Percentiles rank a stretch among this genome's conserved stretches.
Conservation (phyloP, 1,284 basidiomycete species). For the Rugosomyces carneus region DNA sequence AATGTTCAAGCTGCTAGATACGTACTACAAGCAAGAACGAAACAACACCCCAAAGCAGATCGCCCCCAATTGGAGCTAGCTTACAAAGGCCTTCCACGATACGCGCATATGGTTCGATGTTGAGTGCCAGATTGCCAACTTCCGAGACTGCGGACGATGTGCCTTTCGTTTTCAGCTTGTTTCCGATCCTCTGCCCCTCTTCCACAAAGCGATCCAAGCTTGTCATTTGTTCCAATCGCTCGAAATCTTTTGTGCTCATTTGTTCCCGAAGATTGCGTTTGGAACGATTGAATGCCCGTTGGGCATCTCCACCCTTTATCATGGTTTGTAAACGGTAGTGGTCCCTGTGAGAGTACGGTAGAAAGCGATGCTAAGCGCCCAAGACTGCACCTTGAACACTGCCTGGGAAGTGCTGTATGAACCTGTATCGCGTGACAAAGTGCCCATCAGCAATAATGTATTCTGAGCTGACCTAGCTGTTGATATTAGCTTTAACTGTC, state of each 20-base stretch:
- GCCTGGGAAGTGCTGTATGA: no score
- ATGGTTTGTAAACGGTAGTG: no score
- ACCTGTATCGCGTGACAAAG: no score
- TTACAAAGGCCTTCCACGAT: constrained; percentile 4
- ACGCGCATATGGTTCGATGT: constrained; percentile 1
- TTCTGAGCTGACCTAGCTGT: no score
- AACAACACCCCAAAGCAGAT: constrained; percentile 8
- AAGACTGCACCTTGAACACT: no score
- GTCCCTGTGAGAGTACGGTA: no score
- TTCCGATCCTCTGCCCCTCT: constrained; percentile 1
- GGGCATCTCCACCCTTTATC: neutral
- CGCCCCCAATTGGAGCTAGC: constrained; percentile 1
- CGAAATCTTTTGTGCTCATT: constrained; percentile 1
- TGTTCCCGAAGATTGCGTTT: constrained; percentile 1
- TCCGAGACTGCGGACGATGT: neutral
- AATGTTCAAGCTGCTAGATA: neutral
- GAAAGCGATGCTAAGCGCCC: no score
- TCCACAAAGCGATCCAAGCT: neutral
- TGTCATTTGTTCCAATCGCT: neutral
- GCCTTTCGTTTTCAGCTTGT: neutral
- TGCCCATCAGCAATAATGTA: no score
- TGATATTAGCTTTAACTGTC: no score
- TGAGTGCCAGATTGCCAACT: neutral
- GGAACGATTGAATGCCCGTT: constrained; percentile 3
- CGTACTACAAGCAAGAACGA: constrained; percentile 5